Base-by-base conservation (phyloP, 2,329 filamentous ascomycete genomes). In the Bertia moriformis region DNA sequence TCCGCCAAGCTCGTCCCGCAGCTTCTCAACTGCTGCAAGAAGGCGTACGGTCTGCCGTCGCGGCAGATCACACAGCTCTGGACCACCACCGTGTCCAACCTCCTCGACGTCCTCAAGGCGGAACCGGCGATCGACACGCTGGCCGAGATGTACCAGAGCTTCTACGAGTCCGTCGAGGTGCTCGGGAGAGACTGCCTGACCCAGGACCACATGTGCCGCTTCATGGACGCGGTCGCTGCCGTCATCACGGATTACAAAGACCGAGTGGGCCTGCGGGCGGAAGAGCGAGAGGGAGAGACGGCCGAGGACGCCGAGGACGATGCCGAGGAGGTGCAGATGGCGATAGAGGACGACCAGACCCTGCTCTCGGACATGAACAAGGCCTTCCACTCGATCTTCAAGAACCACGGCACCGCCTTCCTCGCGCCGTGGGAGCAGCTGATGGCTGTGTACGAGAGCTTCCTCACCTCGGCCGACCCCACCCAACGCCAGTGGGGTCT, bases 351-450 rank as follows among this genome's bases (percentile, higher is more conserved):
- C 49, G 91, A 98, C 55, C 89, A 96, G 61, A 94, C 87, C 17
- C 70, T 98, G 14, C 71, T 98, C 33, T 94, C 89, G 2, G 91
- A 98, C 54, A 98, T 98, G 91, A 98, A 98, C 74, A 98, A 98
- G 67, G 89, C 91, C 1, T 98, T 93, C 72, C 91, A 98, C 61
- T 89, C 87, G 43, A 86, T 98, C 47, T 98, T 98, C 71, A 96
- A 96, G 68, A 88, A 94, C 63, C 87, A 95, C 56, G 84, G 85
- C 17, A 69, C 77, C 7, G 65, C 71, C 10, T 98, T 98, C 68
- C 69, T 98, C 39, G 81, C 78, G 4, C 69, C 85, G 32, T 98
- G 89, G 88, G 83, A 93, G 55, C 74, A 76, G 39, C 69, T 98
- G 18, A 76, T 94, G 57, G 66, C 71, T 12, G 93, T 86, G 41